Evolutionary conservation across 495 filamentous ascomycete genomes (phyloP), one percentile per base, ranked within the genome.

Genomic region (Hyphodiscus hymeniophilus): DNA sequence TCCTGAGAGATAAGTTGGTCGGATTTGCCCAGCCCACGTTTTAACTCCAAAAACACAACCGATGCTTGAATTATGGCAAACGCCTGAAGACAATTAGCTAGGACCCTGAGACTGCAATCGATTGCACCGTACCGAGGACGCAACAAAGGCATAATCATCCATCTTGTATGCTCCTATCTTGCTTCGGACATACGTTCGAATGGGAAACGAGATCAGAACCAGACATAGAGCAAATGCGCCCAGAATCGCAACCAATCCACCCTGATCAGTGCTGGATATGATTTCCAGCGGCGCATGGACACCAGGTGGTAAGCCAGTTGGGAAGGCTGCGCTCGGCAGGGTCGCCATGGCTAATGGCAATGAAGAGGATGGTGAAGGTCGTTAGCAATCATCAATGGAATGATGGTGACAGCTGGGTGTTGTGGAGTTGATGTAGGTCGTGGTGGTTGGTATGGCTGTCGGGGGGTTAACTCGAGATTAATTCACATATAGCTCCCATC

Each of bases 231-330:
- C 40, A 22, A 51, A 42, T 5, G 41, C 42, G 2, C 41, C 20
- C 15, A 51, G 47, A 11, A 50, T 44, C 1, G 40, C 47, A 28
- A 50, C 39, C 26, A 50, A 42, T 13, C 47, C 47, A 33, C 38
- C 30, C 16, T 42, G 26, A 50, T 50, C 39, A 42, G 21, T 36
- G 26, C 18, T 15, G 28, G 10, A 42, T 31, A 50, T 50, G 2
- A 10, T 12, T 26, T 35, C 28, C 13, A 50, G 32, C 12, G 47
- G 47, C 28, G 30, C 30, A 16, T 38, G 17, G 38, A 50, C 18
- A 12, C 39, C 47, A 34, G 18, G 18, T 20, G 42, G 42, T 18
- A 45, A 45, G 8, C 20, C 20, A 8, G 40, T 28, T 3, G 42
- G 16, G 3, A 31, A n/a, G 20, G 42, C 23, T 31, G 42, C 21